Conservation (phyloP, 1,139 yeast species). For the Citeromyces siamensis region DNA sequence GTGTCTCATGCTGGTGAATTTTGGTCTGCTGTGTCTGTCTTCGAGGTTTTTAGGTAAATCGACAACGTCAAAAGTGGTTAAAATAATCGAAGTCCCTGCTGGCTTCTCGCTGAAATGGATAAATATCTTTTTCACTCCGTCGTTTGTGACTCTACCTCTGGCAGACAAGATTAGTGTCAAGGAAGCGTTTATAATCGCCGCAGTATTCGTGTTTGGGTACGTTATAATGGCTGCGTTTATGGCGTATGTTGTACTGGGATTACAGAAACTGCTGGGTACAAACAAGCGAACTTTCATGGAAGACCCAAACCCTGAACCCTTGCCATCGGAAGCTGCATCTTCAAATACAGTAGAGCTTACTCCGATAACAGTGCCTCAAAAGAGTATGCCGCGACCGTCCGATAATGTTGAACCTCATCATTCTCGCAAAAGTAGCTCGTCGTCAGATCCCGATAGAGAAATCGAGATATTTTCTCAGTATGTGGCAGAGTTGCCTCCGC, state of each 20-base stretch:
- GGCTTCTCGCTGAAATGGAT: constrained; percentile 70
- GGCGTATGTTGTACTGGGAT: constrained; percentile 29
- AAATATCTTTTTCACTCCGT: constrained; percentile 66
- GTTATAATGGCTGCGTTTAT: constrained; percentile 34
- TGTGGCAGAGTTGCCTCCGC: constrained; percentile 8
- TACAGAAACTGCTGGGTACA: constrained; percentile 24
- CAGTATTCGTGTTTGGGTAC: constrained; percentile 58
- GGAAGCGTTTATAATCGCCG: constrained; percentile 67
- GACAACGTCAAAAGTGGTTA: constrained; percentile 29
- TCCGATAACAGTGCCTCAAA: constrained; percentile 5
- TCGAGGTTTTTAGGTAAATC: constrained; percentile 23
- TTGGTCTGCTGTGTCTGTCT: constrained; percentile 30
- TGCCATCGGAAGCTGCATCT: neutral
- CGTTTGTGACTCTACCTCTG: constrained; percentile 60
- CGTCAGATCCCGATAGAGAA: constrained; percentile 2
- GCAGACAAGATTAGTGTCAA: constrained; percentile 49
- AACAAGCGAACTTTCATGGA: constrained; percentile 15
- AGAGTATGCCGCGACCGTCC: neutral
- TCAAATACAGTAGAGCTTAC: neutral
- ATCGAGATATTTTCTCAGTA: constrained; percentile 5
- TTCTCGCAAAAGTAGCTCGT: constrained; percentile 3
- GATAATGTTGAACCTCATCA: constrained; percentile 3
- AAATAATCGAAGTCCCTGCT: constrained; percentile 46
- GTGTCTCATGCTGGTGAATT: constrained; percentile 56
- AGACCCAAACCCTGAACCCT: constrained; percentile 7